Base-by-base conservation (phyloP, 208 protist genomes). In the Wallacemonas sp. region DNA sequence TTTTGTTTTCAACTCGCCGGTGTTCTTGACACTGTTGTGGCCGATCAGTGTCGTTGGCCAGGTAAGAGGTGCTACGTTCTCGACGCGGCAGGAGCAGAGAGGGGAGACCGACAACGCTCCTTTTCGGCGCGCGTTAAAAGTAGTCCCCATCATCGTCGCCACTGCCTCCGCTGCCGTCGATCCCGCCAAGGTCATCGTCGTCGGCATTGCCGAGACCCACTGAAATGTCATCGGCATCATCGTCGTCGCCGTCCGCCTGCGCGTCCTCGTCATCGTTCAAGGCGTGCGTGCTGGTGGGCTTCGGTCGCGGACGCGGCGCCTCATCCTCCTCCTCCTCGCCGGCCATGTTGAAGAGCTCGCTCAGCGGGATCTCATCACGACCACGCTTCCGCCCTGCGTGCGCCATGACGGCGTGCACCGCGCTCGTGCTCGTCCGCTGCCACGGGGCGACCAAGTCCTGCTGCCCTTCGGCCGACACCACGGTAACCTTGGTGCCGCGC, bases 401-500 rank as follows among this genome's bases (percentile, higher is more conserved):
- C 5, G 22, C 36, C 26, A 11, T 5, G 31, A 7, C 29, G 57
- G 25, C 16, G 39, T 52, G 57, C 70, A 61, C 41, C 14, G 22
- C 36, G 18, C 18, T 22, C 11, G 42, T 25, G 48, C 52, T 31
- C 52, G 39, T 42, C 59, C 12, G 61, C 23, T n/a, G 11, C 57
- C 26, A 16, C n/a, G 39, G 26, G 31, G 44, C 26, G 11, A 33
- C n/a, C 23, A 32, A 18, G 41, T 38, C 44, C n/a, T 33, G 52
- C 42, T 1, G 44, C 2, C 68, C 38, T 10, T 65, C 73, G 18
- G 59, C 23, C 12, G 54, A 57, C 5, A 61, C 48, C 23, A 89
- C 32, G 28, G 79, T 68, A 14, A 94, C 88, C 72, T 89, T 91
- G 10, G 84, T 84, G 1, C 88, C 88, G 16, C 84, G 73, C 14